A percentile compares a stretch with the other conserved stretches of the same genome.
Conservation (phyloP, 1,139 yeast species). For the Wickerhamiella pararugosa region DNA sequence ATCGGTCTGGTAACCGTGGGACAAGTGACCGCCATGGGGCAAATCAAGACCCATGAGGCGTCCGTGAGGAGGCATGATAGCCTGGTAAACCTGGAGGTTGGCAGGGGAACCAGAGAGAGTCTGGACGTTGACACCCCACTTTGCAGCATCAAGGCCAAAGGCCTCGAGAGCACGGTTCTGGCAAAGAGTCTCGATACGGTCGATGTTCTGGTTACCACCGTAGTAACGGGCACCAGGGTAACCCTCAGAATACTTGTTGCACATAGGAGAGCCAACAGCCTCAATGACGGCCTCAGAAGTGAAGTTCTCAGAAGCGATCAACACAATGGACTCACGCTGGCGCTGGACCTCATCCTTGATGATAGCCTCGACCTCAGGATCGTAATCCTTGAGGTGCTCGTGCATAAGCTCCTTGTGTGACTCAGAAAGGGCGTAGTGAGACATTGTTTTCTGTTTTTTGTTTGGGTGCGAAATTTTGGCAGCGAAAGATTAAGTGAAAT, state of each 20-base stretch:
- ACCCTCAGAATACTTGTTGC: slow-evolving; percentile 96
- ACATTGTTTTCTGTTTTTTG: slow-evolving; percentile 14
- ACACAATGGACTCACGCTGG: slow-evolving; percentile 78
- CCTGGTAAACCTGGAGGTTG: slow-evolving; percentile 81
- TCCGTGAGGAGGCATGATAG: slow-evolving; percentile 82
- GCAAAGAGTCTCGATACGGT: slow-evolving; percentile 76
- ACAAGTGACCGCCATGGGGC: slow-evolving; percentile 95
- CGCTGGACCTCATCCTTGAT: slow-evolving; percentile 59
- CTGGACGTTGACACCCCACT: slow-evolving; percentile 97
- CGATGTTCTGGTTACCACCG: slow-evolving; percentile 93
- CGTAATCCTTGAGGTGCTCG: slow-evolving; percentile 34
- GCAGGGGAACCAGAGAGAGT: slow-evolving; percentile 94
- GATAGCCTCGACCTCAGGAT: slow-evolving; percentile 75
- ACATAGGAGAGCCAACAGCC: slow-evolving; percentile 89
- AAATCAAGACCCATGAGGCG: slow-evolving; percentile 92
- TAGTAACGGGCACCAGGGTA: slow-evolving; percentile 96
- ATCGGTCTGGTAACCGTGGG: slow-evolving; percentile 90
- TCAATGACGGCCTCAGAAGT: slow-evolving; percentile 93
- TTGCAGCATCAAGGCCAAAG: slow-evolving; percentile 53
- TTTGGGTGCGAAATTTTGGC: not conserved
- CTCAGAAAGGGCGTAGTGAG: slow-evolving; percentile 22
- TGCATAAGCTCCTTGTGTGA: slow-evolving; percentile 24
- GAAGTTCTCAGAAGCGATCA: slow-evolving; percentile 90
- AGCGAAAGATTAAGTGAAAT: not conserved
- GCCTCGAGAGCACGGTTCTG: slow-evolving; percentile 86